These are phyloP conservation scores for Lumnitzera racemosa DNA, from an alignment of 345 rosid genomes.

Conservation along the genomic window DNA sequence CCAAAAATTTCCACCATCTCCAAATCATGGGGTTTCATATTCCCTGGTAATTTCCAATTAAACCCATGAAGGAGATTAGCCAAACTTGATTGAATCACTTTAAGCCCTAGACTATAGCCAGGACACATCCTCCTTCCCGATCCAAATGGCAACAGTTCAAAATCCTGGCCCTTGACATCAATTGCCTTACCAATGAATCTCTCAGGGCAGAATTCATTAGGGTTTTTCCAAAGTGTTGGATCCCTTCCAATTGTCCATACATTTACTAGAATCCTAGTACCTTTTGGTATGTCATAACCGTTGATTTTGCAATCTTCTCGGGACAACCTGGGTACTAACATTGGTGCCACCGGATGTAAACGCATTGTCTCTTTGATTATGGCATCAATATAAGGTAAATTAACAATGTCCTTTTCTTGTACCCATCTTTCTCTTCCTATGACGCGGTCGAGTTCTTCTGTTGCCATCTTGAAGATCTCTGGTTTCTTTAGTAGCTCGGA, in stretches of 20 bases:
- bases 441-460: constrained; percentile 29
- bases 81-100: constrained; percentile 8
- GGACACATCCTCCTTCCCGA: constrained; percentile 29
- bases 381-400: constrained; percentile 29
- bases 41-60: constrained; percentile 4
- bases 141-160: constrained; percentile 40
- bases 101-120: constrained; percentile 16
- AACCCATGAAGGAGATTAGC: constrained; percentile 16
- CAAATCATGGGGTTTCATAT: constrained; percentile 1
- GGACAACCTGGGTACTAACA: constrained; percentile 10
- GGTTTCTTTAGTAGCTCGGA: constrained; percentile 26
- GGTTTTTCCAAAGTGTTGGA: constrained; percentile 15
- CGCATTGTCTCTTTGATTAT: constrained; percentile 30
- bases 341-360: constrained; percentile 13
- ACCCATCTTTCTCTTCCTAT: constrained; percentile 30
- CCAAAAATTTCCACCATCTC: constrained; percentile 10
- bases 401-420: constrained; percentile 26
- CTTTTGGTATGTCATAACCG: constrained; percentile 16
- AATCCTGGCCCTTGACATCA: constrained; percentile 33
- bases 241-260: constrained; percentile 21
- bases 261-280: constrained; percentile 14
- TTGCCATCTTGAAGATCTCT: constrained; percentile 4
- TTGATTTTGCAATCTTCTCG: constrained; percentile 13
- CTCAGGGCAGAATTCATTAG: constrained; percentile 15
- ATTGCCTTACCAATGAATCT: constrained; percentile 15